Base-by-base conservation (phyloP, 176 grass and related monocot species). In the Canna indica region DNA sequence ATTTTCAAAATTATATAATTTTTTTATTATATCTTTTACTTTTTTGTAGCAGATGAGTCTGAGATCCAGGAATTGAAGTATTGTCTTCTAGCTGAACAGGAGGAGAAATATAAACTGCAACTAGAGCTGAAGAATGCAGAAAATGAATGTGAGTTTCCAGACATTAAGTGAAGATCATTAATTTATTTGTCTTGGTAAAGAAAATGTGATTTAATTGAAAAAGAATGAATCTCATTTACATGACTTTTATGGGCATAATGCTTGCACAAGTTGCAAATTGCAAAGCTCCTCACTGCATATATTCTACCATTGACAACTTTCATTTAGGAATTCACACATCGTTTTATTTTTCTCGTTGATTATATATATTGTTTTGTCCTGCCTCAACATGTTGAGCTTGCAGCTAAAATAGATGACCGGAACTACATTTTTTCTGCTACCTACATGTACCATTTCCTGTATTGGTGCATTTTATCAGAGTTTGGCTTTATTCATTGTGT, bases 21-120 rank as follows among this genome's bases (percentile, higher is more conserved):
- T 39, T 47, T 39, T 28, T 28, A 30, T 25, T 15, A 31, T 16
- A 22, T 16, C 44, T 70, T 17, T 30, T 17, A 52, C 2, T 30
- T 72, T 36, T 84, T 63, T 64, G 22, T 10, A 54, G 47, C 72
- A 96, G 88, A 87, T 75, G 81, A 87, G 72, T 79, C 80, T 22
- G 76, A 89, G 77, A 79, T 96, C 63, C 70, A 81, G 58, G 92
- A 91, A 47, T 73, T 96, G 64, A 89, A 81, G 59, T 83, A 85
- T 52, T 80, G 81, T 30, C 71, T 91, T 76, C 76, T 80, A 59
- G 68, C 88, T 78, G 92, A 96, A 72, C 88, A 91, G 76, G 86
- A 89, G 74, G 92, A 87, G 72, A 91, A 91, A 69, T 85, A 87
- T 20, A 79, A 85, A 45, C 47, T 91, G 52, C 71, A 83, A n/a